phyloP scores from a whole-genome alignment of 169 alveolate species.

The Plasmodium reichenowi region DNA sequence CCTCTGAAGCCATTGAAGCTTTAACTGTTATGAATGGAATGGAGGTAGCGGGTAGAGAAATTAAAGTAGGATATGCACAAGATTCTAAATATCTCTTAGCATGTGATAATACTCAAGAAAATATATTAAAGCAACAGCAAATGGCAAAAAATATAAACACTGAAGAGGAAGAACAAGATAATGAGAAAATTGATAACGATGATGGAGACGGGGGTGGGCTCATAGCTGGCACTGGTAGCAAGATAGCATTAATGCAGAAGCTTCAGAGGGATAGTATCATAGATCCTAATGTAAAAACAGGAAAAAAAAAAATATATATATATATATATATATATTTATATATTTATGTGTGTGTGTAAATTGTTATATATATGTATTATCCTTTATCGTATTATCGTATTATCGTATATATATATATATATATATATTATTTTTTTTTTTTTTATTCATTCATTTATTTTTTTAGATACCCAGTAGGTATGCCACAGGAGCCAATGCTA shows the following conservation, averaged over 20 bases:
- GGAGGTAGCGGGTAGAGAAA: conserved; percentile 93
- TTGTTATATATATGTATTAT: too few relatives aligned
- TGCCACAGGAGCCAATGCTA: conserved; percentile 12
- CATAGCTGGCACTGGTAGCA: conserved; percentile 86
- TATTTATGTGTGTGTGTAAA: too few relatives aligned
- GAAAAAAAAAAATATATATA: too few relatives aligned
- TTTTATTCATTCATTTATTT: conserved; percentile 19
- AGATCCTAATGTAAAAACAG: conserved; percentile 14
- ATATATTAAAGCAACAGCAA: conserved; percentile 18
- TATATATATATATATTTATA: too few relatives aligned
- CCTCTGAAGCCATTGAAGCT: conserved; percentile 97
- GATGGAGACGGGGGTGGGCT: conserved; percentile 84
- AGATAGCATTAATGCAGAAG: conserved; percentile 88
- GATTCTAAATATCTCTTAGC: conserved; percentile 75
- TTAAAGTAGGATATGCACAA: conserved; percentile 89
- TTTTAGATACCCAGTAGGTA: conserved; percentile 13
- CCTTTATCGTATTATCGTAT: background rate
- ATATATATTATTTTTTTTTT: background rate
- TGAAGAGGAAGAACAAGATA: conserved; percentile 84
- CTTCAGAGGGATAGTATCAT: conserved; percentile 77
- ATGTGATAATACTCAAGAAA: conserved; percentile 37
- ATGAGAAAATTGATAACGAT: conserved; percentile 82
- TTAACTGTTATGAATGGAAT: conserved; percentile 95
- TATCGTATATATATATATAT: background rate
- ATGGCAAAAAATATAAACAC: background rate